Evolutionary conservation across 2,329 filamentous ascomycete genomes (phyloP), one percentile per base, ranked within the genome.

Genomic region (Venturia aucupariae): DNA sequence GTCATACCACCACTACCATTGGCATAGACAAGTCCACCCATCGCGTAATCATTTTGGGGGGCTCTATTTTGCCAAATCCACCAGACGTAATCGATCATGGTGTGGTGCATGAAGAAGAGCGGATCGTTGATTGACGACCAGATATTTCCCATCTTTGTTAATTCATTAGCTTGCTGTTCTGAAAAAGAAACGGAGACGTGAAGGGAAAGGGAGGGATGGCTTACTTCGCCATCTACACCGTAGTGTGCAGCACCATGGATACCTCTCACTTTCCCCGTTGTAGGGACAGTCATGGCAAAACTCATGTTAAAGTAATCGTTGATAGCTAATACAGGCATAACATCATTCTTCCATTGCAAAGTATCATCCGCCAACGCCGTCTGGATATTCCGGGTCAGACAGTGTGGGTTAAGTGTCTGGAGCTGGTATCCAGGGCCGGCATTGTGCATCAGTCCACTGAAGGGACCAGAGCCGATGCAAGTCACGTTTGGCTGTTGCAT

Each of bases 21-120:
- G 8, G 62, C 48, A 22, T 24, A 60, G 13, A 73, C 73, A 4
- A 78, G 81, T 1, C 77, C 80, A 3, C 69, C 72, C 64, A 82
- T 75, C 35, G 70, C 72, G 61, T 75, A 70, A 63, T 72, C 72
- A 15, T 71, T 71, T 60, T 70, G 67, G 44, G 74, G 68, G 60
- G 80, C 74, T 59, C 76, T 70, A 65, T 78, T 79, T 70, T 82
- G 80, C 80, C 80, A 82, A 17, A 77, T 38, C 78, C 78, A 80
- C 72, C 75, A 82, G 2, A 75, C 69, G 2, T 79, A 73, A 67
- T 82, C 80, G 32, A 82, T 77, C 71, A 77, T 76, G 2, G 74
- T 74, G 65, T 82, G 80, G 67, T 81, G 79, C 32, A 79, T 72
- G 69, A 75, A 82, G 71, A 82, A 82, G 38, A 70, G 66, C 2